A percentile compares a stretch with the other conserved stretches of the same genome.
phyloP scores from a whole-genome alignment of 2,329 filamentous ascomycete species.

The Colletotrichum spaethianum region DNA sequence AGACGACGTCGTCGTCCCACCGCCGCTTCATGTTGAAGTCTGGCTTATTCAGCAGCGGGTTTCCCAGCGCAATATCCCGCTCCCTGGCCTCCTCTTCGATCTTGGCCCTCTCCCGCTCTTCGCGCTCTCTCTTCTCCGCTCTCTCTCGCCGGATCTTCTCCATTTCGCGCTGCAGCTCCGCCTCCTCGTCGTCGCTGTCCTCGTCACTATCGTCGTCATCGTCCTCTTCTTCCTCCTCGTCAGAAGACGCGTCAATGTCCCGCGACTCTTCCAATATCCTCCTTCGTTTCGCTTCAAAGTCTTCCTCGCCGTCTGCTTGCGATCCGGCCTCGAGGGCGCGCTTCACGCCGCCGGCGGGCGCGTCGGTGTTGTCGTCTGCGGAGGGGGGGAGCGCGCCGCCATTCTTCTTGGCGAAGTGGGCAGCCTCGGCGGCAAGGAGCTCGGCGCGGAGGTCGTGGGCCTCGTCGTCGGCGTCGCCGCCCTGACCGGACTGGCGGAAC shows the following conservation, averaged over 20 bases:
- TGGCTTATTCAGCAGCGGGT: conserved; percentile 89
- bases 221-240: conserved; percentile 68
- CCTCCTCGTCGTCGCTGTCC: conserved; percentile 85
- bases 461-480: conserved; percentile 80
- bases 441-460: conserved; percentile 88
- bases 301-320: conserved; percentile 67
- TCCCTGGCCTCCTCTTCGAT: conserved; percentile 88
- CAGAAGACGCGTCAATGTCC: conserved; percentile 86
- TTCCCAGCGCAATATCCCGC: conserved; percentile 90
- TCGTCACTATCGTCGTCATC: conserved; percentile 69
- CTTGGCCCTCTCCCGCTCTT: conserved; percentile 68
- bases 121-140: conserved; percentile 81
- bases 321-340: conserved; percentile 71
- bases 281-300: conserved; percentile 85
- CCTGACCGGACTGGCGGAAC: conserved; percentile 88
- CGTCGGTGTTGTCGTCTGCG: conserved; percentile 60
- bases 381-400: conserved; percentile 66
- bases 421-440: conserved; percentile 88
- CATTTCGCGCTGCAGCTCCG: conserved; percentile 90
- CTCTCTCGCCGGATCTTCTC: conserved; percentile 94
- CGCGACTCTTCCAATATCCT: conserved; percentile 89
- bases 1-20: conserved; percentile 99
- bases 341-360: conserved; percentile 66
- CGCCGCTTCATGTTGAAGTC: conserved; percentile 93
- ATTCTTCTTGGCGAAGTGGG: conserved; percentile 88